Conservation (phyloP, 208 protist species). For the Leptomonas pyrrhocoris region DNA sequence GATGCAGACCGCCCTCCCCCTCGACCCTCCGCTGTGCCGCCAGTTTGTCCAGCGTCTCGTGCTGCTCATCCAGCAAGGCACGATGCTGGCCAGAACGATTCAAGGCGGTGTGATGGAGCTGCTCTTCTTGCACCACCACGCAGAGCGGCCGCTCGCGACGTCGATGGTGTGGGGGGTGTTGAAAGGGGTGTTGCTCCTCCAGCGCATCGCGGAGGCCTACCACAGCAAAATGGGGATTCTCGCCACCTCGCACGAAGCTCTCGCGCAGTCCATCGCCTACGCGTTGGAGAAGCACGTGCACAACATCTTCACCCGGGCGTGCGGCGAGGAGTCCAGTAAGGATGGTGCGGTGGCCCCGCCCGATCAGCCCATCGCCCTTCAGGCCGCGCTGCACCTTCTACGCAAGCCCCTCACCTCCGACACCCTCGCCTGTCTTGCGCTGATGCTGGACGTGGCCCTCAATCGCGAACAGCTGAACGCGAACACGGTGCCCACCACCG, state of each 20-base stretch:
- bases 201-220: conserved; percentile 86
- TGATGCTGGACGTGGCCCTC: conserved; percentile 67
- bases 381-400: conserved; percentile 70
- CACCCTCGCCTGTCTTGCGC: conserved; percentile 55
- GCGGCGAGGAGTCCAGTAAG: background rate
- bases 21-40: conserved; percentile 36
- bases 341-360: conserved; percentile 3
- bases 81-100: conserved; percentile 67
- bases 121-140: conserved; percentile 80
- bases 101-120: conserved; percentile 58
- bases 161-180: conserved; percentile 69
- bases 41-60: conserved; percentile 43
- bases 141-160: conserved; percentile 51
- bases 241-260: conserved; percentile 64
- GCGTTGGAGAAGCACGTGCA: conserved; percentile 76
- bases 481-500: conserved; percentile 1
- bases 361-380: conserved; percentile 70
- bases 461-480: conserved; percentile 36
- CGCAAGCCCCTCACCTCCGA: conserved; percentile 59
- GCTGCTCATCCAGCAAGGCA: conserved; percentile 68
- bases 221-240: conserved; percentile 79
- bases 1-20: conserved; percentile 48
- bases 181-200: conserved; percentile 84
- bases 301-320: conserved; percentile 40
- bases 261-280: conserved; percentile 77